Base-by-base conservation (phyloP, 495 filamentous ascomycete species). In the Sordaria brevicollis region DNA sequence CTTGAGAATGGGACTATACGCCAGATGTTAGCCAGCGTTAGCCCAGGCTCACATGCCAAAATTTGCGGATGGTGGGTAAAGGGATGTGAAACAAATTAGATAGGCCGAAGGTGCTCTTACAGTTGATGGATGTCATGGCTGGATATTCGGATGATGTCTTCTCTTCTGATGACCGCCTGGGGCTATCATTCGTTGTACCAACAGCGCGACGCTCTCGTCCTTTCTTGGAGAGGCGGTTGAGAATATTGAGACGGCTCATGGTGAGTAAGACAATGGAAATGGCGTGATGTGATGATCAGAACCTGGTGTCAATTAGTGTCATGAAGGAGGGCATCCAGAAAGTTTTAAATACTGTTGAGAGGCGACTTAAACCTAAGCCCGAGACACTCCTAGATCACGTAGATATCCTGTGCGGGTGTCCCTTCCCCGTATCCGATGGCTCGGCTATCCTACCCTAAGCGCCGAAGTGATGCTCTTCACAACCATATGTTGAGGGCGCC, bases 71-170 rank as follows among this genome's bases (percentile, higher is more conserved):
- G 49, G 6, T 6, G 25, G 17, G 49, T 62, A 29, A 13, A 62
- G 21, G 2, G 11, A 62, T 6, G 21, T 29, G 49, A 13, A 13
- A 15, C 39, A 65, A 37, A 19, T 8, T 38, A 54, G 39, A 66
- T 31, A 66, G 57, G 29, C 54, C 9, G 3, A 36, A 35, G 41
- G 11, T 65, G 33, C 39, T 13, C 69, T 38, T 71, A 72, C 74
- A 54, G 41, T 38, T 67, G 39, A 74, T 69, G 11, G 74, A 71
- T 49, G 69, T 69, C 11, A 72, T 33, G 21, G 74, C 66, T n/a
- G 43, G 66, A 19, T 71, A 65, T 35, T 65, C 34, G 69, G 57
- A 69, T 21, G 37, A 69, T 31, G 54, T 36, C 66, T 65, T 66
- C 25, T 69, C 66, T 15, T 62, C 67, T 33, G 67, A 21, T 4